These are phyloP conservation scores for Henckelia pumila DNA, from an alignment of 257 asterid genomes.

Conservation along the genomic window DNA sequence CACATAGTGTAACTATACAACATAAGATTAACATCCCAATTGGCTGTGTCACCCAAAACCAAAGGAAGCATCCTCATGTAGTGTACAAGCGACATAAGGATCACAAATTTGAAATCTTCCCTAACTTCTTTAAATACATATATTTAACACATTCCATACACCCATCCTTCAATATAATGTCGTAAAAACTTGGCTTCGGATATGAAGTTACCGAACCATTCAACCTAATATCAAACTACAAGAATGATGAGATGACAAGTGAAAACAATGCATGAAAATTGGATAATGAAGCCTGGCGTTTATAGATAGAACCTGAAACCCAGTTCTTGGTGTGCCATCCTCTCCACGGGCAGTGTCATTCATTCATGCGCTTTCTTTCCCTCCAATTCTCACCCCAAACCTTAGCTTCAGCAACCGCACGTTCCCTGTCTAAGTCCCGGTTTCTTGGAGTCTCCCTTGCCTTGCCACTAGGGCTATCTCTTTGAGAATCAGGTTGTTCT, in stretches of 20 bases:
- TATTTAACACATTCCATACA: not conserved
- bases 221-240: constrained; percentile 15
- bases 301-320: constrained; percentile 4
- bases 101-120: not conserved
- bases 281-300: not conserved
- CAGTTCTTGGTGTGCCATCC: not conserved
- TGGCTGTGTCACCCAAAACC: not conserved
- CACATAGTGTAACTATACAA: not conserved
- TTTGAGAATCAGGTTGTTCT: constrained; percentile 51
- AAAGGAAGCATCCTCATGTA: not conserved
- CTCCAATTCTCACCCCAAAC: constrained; percentile 95
- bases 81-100: not conserved
- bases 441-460: constrained; percentile 57
- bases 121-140: not conserved
- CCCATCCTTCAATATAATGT: not conserved
- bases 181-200: not conserved
- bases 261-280: not conserved
- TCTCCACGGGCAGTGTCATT: constrained; percentile 28
- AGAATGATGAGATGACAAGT: constrained; percentile 3
- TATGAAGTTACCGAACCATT: not conserved
- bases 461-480: constrained; percentile 65
- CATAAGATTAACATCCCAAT: too few relatives aligned
- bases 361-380: constrained; percentile 55
- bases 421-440: constrained; percentile 71
- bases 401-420: constrained; percentile 88